Percentiles rank a stretch among this genome's conserved stretches.
phyloP scores from a whole-genome alignment of 2,329 filamentous ascomycete species.

The Aspergillus aculeatinus region DNA sequence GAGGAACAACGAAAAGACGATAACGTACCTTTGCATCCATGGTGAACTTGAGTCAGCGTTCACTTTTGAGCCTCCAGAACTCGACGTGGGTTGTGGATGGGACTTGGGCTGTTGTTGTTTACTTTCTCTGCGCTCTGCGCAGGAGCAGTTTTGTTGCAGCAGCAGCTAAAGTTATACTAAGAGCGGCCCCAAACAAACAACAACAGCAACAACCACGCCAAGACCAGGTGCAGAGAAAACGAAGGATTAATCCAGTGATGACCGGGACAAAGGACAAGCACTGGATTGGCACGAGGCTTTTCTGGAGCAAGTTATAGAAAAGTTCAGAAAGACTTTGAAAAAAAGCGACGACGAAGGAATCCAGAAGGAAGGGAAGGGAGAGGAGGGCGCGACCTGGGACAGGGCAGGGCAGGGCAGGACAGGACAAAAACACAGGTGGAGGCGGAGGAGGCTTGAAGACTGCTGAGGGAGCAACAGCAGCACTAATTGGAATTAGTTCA shows the following conservation, averaged over 20 bases:
- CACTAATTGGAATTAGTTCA: background rate
- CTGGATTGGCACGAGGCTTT: constrained; percentile 8
- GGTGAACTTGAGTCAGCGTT: constrained; percentile 12
- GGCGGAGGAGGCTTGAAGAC: no score
- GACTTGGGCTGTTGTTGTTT: constrained; percentile 19
- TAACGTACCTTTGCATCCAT: constrained; percentile 52
- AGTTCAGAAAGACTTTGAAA: background rate
- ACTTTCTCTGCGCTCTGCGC: constrained; percentile 19
- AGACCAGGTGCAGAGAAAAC: constrained; percentile 5
- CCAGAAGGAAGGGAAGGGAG: background rate
- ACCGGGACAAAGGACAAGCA: background rate
- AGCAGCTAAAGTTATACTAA: constrained; percentile 24
- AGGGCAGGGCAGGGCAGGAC: background rate
- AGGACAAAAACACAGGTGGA: constrained; percentile 1
- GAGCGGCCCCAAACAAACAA: constrained; percentile 25
- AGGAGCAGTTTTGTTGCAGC: constrained; percentile 15
- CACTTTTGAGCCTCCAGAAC: constrained; percentile 14
- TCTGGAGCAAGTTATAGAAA: constrained; percentile 6
- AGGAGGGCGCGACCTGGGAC: background rate
- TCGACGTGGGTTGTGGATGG: constrained; percentile 10
- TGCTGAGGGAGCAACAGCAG: no score
- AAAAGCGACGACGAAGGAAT: constrained; percentile 7
- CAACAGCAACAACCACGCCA: constrained; percentile 21
- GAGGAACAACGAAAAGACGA: constrained; percentile 18
- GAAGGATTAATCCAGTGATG: background rate